Base-by-base conservation (phyloP, 192 early-diverging fungal species). In the Lobosporangium transversale region DNA sequence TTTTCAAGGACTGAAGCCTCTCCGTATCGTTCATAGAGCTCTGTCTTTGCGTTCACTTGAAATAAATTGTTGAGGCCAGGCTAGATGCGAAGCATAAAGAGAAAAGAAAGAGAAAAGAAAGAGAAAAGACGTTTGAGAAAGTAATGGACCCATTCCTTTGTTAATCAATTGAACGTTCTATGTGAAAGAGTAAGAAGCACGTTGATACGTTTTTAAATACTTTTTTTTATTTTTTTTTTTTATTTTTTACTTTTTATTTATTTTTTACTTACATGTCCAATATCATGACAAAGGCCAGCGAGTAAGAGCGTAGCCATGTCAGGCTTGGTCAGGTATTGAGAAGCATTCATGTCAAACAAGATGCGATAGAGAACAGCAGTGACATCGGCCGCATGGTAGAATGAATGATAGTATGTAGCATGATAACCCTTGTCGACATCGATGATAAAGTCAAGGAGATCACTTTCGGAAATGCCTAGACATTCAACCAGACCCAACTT, bases 21-120 rank as follows among this genome's bases (percentile, higher is more conserved):
- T 48, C 91, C 89, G 67, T 94, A 96, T 49, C 75, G 71, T 40
- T 80, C 73, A 0, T 94, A 92, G 3, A 95, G 53, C 1, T 92
- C 87, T 14, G 95, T 92, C 57, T 90, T 81, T 17, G 93, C 87
- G 76, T 97, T 95, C 31, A 93, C 90, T 80, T 97, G 92, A 64
- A 90, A 98, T 6, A 94, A 81, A 57, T 98, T 98, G 83, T 96
- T 97, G 31, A 90, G 78, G 17, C 96, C 96, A 8, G 96, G 95
- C 91, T 92, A 82, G 48, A 78, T 70, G 2, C 12, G 10, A 9
- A 5, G 21, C n/a, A 9, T 29, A 23, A 59, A 60, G 21, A 49
- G 53, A 45, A 14, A 42, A 18, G 11, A 52, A 27, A 12, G 50
- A 23, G 20, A 23, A 7, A 23, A 51, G 15, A 4, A 20, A 14